Evolutionary conservation across 352 stramenopile species (phyloP).

Genomic region (Phytophthora constricta): DNA sequence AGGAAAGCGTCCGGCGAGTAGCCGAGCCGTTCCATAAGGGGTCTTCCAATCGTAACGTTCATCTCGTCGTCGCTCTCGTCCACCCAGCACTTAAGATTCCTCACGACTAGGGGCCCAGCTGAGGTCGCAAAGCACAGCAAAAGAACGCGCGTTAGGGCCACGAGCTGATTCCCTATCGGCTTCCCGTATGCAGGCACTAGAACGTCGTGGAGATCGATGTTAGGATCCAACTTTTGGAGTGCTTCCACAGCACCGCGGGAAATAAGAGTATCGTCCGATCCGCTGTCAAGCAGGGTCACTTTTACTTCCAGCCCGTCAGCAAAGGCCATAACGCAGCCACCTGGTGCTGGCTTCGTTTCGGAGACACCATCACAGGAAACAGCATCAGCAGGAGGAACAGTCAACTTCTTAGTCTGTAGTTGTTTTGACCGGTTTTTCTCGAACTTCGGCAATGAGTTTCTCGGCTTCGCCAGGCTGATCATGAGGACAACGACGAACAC

Average conservation of each 20-base stretch:
- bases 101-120: constrained; percentile 13
- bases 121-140: constrained; percentile 21
- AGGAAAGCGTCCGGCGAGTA: constrained; percentile 9
- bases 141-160: constrained; percentile 3
- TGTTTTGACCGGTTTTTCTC: not conserved
- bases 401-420: not conserved
- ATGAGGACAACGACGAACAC: constrained; percentile 4
- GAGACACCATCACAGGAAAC: too few relatives aligned
- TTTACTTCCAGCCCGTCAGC: constrained; percentile 9
- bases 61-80: constrained; percentile 6
- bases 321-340: not conserved
- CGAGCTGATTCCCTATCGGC: not conserved
- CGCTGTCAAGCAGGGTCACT: constrained; percentile 15
- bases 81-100: constrained; percentile 18
- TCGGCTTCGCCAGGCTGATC: constrained; percentile 6
- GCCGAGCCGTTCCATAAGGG: constrained; percentile 24
- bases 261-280: constrained; percentile 12
- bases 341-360: not conserved
- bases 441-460: constrained; percentile 3
- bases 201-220: not conserved
- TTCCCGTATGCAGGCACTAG: not conserved
- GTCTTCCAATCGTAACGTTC: constrained; percentile 16
- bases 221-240: not conserved
- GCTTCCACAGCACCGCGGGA: constrained; percentile 2
- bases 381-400: too few relatives aligned